Base-by-base conservation (phyloP, 768 basidiomycete species). In the Cystobasidium ongulense region DNA sequence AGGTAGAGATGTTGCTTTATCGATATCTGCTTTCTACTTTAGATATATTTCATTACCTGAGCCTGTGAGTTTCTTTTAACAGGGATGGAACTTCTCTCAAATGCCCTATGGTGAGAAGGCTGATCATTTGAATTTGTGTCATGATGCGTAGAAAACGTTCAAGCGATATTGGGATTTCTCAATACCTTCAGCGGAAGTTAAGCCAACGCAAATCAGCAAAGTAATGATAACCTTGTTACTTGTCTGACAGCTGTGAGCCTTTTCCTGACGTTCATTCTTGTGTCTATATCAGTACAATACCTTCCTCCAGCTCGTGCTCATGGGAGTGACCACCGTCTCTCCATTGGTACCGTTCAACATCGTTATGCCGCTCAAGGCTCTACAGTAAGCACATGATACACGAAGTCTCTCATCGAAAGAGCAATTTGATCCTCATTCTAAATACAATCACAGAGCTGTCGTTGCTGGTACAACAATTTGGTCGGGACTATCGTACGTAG, bases 121-220 rank as follows among this genome's bases (percentile, higher is more conserved):
- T 54, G 39, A 23, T 76, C 33, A 17, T 66, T n/a, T 46, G 15
- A 29, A 35, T 35, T 53, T 25, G 13, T 41, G 23, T 18, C 46
- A 39, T 38, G 63, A 39, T 31, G 64, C 41, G 4, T 80, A 94
- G 90, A 91, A 91, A 91, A 96, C 93, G 0, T 89, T 92, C 79
- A 80, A 83, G 29, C 87, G 96, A 38, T 99, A 98, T 82, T 99
- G 94, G 91, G 91, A 97, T 80, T 91, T 96, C 75, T 90, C 90
- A 11, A 87, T 96, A 63, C 92, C 96, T 0, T 95, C 93, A 0
- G 95, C 92, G 0, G 94, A 96, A 81, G 92, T 98, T 15, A 87
- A 87, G 35, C 95, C 95, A 0, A 98, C 96, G 13, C 82, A 81
- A n/a, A 93, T 99, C 63, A 95, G 92, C 84, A 98, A 95, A 35